These are phyloP conservation scores for Pseudocercospora cruenta DNA, from an alignment of 2,329 filamentous ascomycete species.

Conservation along the genomic window DNA sequence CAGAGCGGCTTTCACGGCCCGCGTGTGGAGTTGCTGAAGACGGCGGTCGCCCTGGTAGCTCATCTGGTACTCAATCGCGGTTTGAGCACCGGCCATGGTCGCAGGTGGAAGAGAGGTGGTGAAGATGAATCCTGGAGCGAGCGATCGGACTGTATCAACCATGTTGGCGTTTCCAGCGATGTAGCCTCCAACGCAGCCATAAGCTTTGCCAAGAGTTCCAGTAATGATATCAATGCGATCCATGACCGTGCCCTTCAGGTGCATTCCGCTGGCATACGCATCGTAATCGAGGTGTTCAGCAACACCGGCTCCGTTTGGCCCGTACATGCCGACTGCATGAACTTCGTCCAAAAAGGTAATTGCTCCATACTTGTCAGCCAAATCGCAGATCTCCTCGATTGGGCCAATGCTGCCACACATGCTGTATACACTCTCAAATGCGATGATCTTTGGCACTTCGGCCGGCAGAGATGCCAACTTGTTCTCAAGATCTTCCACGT, in stretches of 20 bases:
- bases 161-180: constrained; percentile 87
- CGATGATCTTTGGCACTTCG: constrained; percentile 93
- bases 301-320: constrained; percentile 90
- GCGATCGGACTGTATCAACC: constrained; percentile 89
- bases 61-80: constrained; percentile 94
- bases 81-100: constrained; percentile 90
- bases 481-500: constrained; percentile 86
- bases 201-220: constrained; percentile 94
- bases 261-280: constrained; percentile 75
- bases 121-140: constrained; percentile 98
- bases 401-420: constrained; percentile 98
- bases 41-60: constrained; percentile 81
- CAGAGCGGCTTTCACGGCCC: constrained; percentile 86
- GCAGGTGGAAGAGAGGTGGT: constrained; percentile 94
- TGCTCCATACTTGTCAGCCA: constrained; percentile 96
- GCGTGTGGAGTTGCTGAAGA: constrained; percentile 94
- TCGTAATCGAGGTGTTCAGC: constrained; percentile 97
- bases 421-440: constrained; percentile 98
- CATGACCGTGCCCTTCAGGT: constrained; percentile 81
- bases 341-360: constrained; percentile 98
- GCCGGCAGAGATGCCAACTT: constrained; percentile 87
- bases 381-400: constrained; percentile 92
- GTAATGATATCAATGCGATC: constrained; percentile 98
- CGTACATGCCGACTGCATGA: constrained; percentile 99
- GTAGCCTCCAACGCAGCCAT: constrained; percentile 96